Percentiles rank a stretch among this genome's conserved stretches.
These are phyloP conservation scores for Penicillium robsamsonii DNA, from an alignment of 495 filamentous ascomycete species.

Conservation along the genomic window DNA sequence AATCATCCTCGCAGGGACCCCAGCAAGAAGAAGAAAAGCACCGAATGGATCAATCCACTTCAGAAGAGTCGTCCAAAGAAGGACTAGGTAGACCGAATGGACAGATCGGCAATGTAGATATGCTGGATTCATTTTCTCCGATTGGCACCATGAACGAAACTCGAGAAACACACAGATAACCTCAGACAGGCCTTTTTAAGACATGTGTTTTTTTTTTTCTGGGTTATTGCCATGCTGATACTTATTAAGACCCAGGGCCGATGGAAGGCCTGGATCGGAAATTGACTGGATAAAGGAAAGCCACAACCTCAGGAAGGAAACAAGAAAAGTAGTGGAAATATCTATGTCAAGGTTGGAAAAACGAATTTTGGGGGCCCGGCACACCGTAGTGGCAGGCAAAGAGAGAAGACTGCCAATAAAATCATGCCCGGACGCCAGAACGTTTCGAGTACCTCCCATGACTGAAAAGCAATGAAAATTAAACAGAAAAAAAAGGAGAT, in stretches of 20 bases:
- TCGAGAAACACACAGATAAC: conserved; percentile 9
- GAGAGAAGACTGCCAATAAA: conserved; percentile 36
- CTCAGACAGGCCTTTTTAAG: conserved; percentile 21
- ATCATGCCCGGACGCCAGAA: conserved; percentile 45
- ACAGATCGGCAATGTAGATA: conserved; percentile 1
- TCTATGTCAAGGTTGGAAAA: conserved; percentile 36
- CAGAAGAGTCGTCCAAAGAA: neutral
- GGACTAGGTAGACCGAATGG: neutral
- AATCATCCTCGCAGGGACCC: conserved; percentile 7
- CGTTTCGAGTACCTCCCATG: conserved; percentile 38
- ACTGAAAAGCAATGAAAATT: conserved; percentile 26
- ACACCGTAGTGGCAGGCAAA: conserved; percentile 36
- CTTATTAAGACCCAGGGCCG: conserved; percentile 21
- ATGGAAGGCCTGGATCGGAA: conserved; percentile 12
- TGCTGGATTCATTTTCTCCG: conserved; percentile 2
- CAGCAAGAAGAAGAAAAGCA: neutral
- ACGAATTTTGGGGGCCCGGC: conserved; percentile 31
- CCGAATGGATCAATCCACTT: neutral
- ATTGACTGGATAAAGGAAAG: conserved; percentile 13
- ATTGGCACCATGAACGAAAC: neutral
- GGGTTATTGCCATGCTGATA: conserved; percentile 21
- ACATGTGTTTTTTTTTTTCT: conserved; percentile 22
- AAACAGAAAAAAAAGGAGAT: conserved; percentile 5
- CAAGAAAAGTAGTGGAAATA: conserved; percentile 22
- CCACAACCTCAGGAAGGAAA: conserved; percentile 6